Percentiles rank a stretch among this genome's conserved stretches.
These are phyloP conservation scores for Entomortierella chlamydospora DNA, from an alignment of 192 early-diverging fungal species.

Conservation along the genomic window DNA sequence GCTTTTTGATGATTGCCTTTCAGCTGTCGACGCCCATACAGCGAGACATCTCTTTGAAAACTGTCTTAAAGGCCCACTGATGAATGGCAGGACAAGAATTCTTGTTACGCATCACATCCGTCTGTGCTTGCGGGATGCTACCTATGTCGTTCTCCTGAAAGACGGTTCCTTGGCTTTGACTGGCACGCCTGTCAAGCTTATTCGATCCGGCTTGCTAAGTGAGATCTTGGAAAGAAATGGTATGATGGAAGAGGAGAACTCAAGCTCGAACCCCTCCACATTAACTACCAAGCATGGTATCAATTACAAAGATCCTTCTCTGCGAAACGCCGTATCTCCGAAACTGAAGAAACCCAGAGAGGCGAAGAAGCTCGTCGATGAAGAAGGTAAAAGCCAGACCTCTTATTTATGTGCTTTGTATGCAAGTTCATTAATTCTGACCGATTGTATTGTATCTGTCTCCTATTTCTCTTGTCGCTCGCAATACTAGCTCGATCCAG, in stretches of 20 bases:
- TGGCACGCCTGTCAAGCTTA: conserved; percentile 53
- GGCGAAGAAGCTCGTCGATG: conserved; percentile 56
- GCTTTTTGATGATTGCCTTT: conserved; percentile 89
- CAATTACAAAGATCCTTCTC: conserved; percentile 23
- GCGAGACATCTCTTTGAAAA: conserved; percentile 82
- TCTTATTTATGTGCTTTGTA: too few species aligned
- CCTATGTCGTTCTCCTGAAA: conserved; percentile 68
- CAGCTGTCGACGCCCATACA: conserved; percentile 86
- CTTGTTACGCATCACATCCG: conserved; percentile 89
- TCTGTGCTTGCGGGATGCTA: conserved; percentile 66
- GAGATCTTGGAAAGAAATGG: conserved; percentile 56
- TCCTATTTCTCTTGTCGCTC: background rate
- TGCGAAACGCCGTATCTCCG: conserved; percentile 12
- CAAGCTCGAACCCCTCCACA: conserved; percentile 22
- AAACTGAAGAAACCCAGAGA: conserved; percentile 26
- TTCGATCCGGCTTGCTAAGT: conserved; percentile 42
- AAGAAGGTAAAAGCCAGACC: conserved; percentile 48
- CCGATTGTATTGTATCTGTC: background rate
- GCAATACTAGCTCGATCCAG: conserved; percentile 63
- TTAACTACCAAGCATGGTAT: conserved; percentile 34
- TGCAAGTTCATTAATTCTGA: background rate
- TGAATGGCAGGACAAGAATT: conserved; percentile 83
- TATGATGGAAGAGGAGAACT: conserved; percentile 52
- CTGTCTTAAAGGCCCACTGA: conserved; percentile 77
- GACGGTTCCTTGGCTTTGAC: conserved; percentile 46